Conservation (phyloP, 768 basidiomycete genomes). For the Bullera alba region DNA sequence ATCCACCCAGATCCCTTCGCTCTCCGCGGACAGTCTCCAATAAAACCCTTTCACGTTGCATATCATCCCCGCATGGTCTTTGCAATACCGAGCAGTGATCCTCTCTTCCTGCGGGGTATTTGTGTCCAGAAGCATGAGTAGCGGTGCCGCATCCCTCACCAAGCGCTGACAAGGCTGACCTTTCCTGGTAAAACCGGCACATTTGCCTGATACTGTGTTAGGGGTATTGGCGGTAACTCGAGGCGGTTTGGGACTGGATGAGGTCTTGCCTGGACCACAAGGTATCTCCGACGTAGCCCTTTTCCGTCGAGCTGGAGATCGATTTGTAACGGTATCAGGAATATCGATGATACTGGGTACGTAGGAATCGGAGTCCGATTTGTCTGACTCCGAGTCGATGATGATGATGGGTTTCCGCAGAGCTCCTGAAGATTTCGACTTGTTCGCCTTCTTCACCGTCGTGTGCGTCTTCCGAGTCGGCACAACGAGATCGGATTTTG, state of each 20-base stretch:
- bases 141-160: slow-evolving; percentile 34
- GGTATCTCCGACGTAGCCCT: slow-evolving; percentile 22
- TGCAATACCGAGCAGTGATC: slow-evolving; percentile 34
- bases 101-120: slow-evolving; percentile 7
- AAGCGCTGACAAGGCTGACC: slow-evolving; percentile 41
- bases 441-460: too few relatives aligned
- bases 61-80: slow-evolving; percentile 42
- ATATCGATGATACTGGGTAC: not conserved
- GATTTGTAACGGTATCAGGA: slow-evolving; percentile 12
- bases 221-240: not conserved
- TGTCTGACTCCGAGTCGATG: not conserved
- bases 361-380: not conserved
- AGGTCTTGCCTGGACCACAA: not conserved
- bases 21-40: slow-evolving; percentile 11
- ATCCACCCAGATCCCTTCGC: slow-evolving; percentile 25
- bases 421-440: not conserved
- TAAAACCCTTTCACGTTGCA: slow-evolving; percentile 42
- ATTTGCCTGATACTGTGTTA: slow-evolving; percentile 15
- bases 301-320: slow-evolving; percentile 16
- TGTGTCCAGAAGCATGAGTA: slow-evolving; percentile 7
- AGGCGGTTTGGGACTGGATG: not conserved
- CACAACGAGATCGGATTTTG: not conserved
- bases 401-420: not conserved
- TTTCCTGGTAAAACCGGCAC: slow-evolving; percentile 38
- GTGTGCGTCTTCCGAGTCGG: not conserved